Percentiles rank a stretch among this genome's conserved stretches.
These are phyloP conservation scores for Pseudevernia furfuracea DNA, from an alignment of 495 filamentous ascomycete species.

Conservation along the genomic window DNA sequence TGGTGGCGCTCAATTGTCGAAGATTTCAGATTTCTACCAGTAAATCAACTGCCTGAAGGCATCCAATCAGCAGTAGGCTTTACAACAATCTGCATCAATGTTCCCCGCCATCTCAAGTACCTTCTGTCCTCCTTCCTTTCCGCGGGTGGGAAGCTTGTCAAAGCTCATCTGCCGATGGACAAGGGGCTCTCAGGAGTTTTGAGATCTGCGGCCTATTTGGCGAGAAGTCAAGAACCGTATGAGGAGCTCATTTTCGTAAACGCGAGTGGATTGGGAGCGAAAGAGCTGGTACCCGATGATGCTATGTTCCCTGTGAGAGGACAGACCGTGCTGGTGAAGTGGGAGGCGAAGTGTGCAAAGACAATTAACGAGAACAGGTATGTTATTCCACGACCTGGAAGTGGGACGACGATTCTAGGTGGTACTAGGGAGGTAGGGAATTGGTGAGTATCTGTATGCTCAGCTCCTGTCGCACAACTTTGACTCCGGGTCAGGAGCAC, in stretches of 20 bases:
- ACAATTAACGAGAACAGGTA: conserved; percentile 8
- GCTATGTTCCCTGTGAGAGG: conserved; percentile 40
- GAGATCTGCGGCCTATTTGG: not conserved
- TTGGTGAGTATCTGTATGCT: conserved; percentile 25
- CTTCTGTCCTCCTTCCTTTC: conserved; percentile 19
- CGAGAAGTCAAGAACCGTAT: not conserved
- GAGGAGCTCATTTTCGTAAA: conserved; percentile 39
- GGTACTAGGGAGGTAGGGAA: conserved; percentile 32
- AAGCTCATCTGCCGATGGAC: conserved; percentile 10
- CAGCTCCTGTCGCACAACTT: conserved; percentile 2
- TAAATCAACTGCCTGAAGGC: conserved; percentile 17
- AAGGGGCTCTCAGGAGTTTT: not conserved
- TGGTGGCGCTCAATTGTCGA: conserved; percentile 31
- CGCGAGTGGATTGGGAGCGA: conserved; percentile 37
- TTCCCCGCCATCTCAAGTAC: conserved; percentile 28
- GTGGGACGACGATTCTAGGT: conserved; percentile 33
- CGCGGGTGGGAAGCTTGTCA: conserved; percentile 23
- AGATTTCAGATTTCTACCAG: conserved; percentile 22
- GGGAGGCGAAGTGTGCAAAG: conserved; percentile 14
- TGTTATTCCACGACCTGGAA: conserved; percentile 33
- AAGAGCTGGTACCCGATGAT: conserved; percentile 33
- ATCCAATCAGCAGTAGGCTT: conserved; percentile 20
- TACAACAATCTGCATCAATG: conserved; percentile 28
- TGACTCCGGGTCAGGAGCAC: conserved; percentile 15
- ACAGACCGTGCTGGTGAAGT: conserved; percentile 21